phyloP scores from a whole-genome alignment of 2,329 filamentous ascomycete genomes.

The Penicillium occitanis region DNA sequence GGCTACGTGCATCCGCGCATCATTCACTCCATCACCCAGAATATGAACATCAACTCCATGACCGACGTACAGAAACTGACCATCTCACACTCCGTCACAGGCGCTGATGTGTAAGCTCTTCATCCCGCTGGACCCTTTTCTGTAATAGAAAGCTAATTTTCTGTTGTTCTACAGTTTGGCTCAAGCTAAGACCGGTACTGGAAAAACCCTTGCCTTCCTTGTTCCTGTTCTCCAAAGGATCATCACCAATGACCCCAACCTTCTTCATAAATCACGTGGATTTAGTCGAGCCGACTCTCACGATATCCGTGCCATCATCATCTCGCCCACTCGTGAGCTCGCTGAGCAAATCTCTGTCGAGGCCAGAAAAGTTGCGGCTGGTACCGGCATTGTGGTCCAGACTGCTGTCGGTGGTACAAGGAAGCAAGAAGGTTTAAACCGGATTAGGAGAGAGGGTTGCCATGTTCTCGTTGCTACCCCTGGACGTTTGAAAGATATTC shows the following conservation, averaged over 20 bases:
- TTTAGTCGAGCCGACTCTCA: slow-evolving; percentile 31
- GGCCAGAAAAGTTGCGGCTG: slow-evolving; percentile 64
- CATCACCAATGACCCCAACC: slow-evolving; percentile 59
- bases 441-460: slow-evolving; percentile 73
- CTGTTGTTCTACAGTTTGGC: slow-evolving; percentile 61
- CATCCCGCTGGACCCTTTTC: neutral
- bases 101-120: slow-evolving; percentile 72
- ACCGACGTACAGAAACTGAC: slow-evolving; percentile 87
- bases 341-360: slow-evolving; percentile 68
- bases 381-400: slow-evolving; percentile 68
- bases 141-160: neutral
- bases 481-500: slow-evolving; percentile 78
- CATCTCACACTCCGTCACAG: slow-evolving; percentile 74
- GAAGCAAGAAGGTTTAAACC: slow-evolving; percentile 66
- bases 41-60: slow-evolving; percentile 80
- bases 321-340: slow-evolving; percentile 63
- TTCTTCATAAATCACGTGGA: slow-evolving; percentile 43
- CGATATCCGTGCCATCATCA: slow-evolving; percentile 60
- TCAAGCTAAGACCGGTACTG: slow-evolving; percentile 94
- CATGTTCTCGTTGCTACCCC: slow-evolving; percentile 89
- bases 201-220: slow-evolving; percentile 93
- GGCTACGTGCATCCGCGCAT: slow-evolving; percentile 62
- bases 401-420: slow-evolving; percentile 90
- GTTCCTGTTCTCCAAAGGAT: slow-evolving; percentile 82
- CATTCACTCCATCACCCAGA: slow-evolving; percentile 65